phyloP scores from a whole-genome alignment of 352 stramenopile species.

The Globisporangium viniferum region DNA sequence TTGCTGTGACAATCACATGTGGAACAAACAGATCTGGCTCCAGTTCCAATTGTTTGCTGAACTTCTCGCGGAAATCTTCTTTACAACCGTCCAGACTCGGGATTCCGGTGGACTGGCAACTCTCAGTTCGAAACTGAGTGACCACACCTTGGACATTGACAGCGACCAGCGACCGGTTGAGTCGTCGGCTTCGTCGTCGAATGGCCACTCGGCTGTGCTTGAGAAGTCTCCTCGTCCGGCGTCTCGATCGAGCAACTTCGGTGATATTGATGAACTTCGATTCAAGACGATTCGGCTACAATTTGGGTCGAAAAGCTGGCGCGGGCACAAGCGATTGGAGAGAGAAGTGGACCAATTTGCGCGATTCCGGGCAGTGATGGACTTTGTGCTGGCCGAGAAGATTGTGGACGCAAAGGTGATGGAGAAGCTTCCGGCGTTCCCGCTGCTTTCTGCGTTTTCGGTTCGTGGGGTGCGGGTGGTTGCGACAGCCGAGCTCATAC shows the following conservation, averaged over 20 bases:
- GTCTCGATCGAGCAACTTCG: slow-evolving; percentile 9
- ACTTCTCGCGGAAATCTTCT: slow-evolving; percentile 63
- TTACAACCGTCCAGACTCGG: slow-evolving; percentile 42
- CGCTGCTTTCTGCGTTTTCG: slow-evolving; percentile 54
- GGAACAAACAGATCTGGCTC: slow-evolving; percentile 54
- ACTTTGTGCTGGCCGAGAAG: slow-evolving; percentile 43
- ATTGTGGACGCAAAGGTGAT: slow-evolving; percentile 31
- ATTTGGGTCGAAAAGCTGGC: slow-evolving; percentile 63
- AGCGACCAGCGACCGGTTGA: slow-evolving; percentile 20
- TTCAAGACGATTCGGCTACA: slow-evolving; percentile 60
- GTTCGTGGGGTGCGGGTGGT: slow-evolving; percentile 56
- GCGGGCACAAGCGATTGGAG: slow-evolving; percentile 57
- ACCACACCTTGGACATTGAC: slow-evolving; percentile 23
- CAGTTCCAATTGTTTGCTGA: slow-evolving; percentile 77
- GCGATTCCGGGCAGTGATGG: slow-evolving; percentile 50
- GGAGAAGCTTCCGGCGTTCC: slow-evolving; percentile 45
- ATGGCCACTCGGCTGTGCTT: neutral
- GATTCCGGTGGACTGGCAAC: slow-evolving; percentile 15
- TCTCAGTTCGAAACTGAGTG: slow-evolving; percentile 15
- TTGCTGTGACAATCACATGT: neutral
- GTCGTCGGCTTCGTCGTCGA: slow-evolving; percentile 30
- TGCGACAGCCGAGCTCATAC: slow-evolving; percentile 43
- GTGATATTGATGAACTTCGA: slow-evolving; percentile 54
- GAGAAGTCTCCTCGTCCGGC: neutral
- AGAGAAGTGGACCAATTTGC: slow-evolving; percentile 49